Base-by-base conservation (phyloP, 2,329 filamentous ascomycete species). In the Fusarium sp. region DNA sequence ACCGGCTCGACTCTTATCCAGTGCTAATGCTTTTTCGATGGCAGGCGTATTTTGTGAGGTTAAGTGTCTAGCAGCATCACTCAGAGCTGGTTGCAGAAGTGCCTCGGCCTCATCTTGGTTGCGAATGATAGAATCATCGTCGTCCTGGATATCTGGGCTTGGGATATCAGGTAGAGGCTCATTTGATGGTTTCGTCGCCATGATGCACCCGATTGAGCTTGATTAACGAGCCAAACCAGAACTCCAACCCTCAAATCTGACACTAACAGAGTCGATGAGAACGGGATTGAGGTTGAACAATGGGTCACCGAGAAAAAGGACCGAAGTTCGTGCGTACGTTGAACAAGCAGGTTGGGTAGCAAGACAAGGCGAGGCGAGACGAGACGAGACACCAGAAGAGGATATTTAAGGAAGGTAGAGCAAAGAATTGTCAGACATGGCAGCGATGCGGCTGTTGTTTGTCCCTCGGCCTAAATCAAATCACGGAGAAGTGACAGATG, bases 11-110 rank as follows among this genome's bases (percentile, higher is more conserved):
- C 77, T 54, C 53, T 79, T 78, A 28, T 86, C 83, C 80, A 89
- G 80, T 1, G 85, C 87, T 9, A 85, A 84, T 18, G 82, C 84
- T 76, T 87, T 89, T 74, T 90, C 88, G 28, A 83, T 81, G 6
- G 86, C 86, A 8, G 87, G 85, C 1, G 86, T 89, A 56, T 80
- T 83, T 8, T 83, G 79, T 6, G 85, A 84, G 15, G 86, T 86
- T 38, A 89, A 79, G 46, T 86, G 84, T 7, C 85, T 86, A 11
- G 87, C 88, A 23, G 81, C 81, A 9, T 83, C 82, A 74, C 87
- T 89, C 66, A 91, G 84, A 24, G 87, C 82, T 4, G 87, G 86
- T 73, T 88, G 87, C 49, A 91, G 82, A 44, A 89, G 83, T 10
- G 86, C 87, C 68, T 88, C 86, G 7, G 85, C 88, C 68, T 86